phyloP scores from a whole-genome alignment of 768 basidiomycete genomes.

The Saitozyma podzolica region DNA sequence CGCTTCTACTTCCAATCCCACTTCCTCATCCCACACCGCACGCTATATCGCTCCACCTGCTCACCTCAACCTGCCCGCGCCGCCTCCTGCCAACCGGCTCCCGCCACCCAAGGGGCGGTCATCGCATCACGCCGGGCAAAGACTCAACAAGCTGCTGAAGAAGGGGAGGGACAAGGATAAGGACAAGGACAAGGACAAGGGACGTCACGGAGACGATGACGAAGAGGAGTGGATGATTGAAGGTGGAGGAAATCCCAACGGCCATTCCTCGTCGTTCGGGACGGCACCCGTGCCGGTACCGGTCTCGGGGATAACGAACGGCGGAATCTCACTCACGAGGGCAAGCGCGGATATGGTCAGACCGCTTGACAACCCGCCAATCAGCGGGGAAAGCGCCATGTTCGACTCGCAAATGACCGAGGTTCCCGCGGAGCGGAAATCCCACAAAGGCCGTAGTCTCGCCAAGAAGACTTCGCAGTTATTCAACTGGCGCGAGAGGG shows the following conservation, averaged over 20 bases:
- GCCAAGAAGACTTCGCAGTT: conserved; percentile 45
- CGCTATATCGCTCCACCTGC: conserved; percentile 12
- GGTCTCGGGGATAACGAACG: neutral
- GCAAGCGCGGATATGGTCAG: no score
- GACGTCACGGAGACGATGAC: conserved; percentile 15
- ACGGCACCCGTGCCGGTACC: no score
- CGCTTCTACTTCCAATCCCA: conserved; percentile 9
- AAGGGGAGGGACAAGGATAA: no score
- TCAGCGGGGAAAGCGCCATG: conserved; percentile 1
- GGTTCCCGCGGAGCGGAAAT: conserved; percentile 21
- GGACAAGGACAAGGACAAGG: conserved; percentile 19
- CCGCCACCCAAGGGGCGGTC: conserved; percentile 21
- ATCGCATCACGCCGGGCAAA: conserved; percentile 12
- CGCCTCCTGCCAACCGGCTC: conserved; percentile 24
- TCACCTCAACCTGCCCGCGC: conserved; percentile 20
- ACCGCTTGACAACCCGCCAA: no score
- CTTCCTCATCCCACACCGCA: conserved; percentile 10
- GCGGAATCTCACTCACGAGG: no score
- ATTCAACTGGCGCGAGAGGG: conserved; percentile 27
- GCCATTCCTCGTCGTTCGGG: no score
- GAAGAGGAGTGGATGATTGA: conserved; percentile 44
- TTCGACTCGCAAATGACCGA: conserved; percentile 33
- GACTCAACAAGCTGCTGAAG: conserved; percentile 19
- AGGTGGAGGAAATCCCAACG: no score
- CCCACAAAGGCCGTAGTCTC: conserved; percentile 29